Base-by-base conservation (phyloP, 306 rosid genomes). In the Pyrus pyrifolia region DNA sequence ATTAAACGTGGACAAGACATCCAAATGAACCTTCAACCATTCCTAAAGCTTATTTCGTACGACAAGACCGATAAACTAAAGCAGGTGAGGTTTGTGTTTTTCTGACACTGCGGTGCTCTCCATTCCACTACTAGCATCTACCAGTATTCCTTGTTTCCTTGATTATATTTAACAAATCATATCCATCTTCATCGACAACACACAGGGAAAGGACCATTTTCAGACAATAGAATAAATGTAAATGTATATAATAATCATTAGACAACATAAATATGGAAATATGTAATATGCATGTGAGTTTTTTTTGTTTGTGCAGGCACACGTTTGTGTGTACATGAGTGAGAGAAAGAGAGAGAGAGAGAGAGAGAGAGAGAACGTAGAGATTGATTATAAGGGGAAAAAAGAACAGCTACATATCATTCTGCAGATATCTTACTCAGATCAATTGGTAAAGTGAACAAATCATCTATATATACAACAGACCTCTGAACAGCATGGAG, bases 391-490 rank as follows among this genome's bases (percentile, higher is more conserved):
- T 62, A 76, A 78, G 49, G 72, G 68, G 55, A 49, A 49, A 15
- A 49, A 15, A 49, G 8, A 81, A 81, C 68, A 79, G 79, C 86
- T 84, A 85, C 78, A 82, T 67, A 80, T 73, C 78, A 81, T 71
- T 83, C 89, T 86, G 73, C 71, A 55, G 78, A 80, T 75, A 84
- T 82, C 81, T 82, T 82, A 62, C 88, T 81, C 71, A 40, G 80
- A 87, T 74, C 85, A 87, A 84, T 85, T 84, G 89, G 84, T 78
- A 74, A 83, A 79, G 80, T 67, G 75, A 86, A 88, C 75, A 81
- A 87, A 82, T 68, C 67, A 86, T 86, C 85, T 85, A 89, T 80
- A 89, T 87, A 70, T 86, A 88, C 87, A 91, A 87, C 89, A 82
- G 72, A 63, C 85, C 87, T 75, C 86, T 63, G 74, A 77, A 75